These are phyloP conservation scores for Rosellinia necatrix DNA, from an alignment of 2,329 filamentous ascomycete genomes.

Conservation along the genomic window DNA sequence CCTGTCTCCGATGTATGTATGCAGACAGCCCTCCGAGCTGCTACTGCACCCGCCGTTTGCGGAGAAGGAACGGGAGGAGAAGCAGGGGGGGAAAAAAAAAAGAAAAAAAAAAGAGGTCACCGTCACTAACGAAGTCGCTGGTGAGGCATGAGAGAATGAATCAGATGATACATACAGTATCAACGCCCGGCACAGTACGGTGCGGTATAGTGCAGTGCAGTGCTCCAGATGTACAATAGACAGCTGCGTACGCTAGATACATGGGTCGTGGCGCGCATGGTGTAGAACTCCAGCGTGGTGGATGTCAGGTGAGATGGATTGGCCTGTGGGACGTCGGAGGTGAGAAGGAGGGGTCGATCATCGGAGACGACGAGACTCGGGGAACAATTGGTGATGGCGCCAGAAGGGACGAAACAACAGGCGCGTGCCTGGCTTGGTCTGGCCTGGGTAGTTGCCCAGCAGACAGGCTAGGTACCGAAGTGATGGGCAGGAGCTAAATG, in stretches of 20 bases:
- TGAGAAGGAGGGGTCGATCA: neutral
- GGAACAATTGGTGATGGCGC: conserved; percentile 20
- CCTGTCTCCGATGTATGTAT: too few species aligned
- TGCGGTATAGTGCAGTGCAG: too few species aligned
- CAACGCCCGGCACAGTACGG: neutral
- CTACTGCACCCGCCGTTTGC: conserved; percentile 25
- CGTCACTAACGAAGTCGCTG: too few species aligned
- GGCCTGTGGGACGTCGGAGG: neutral
- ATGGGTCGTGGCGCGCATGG: conserved; percentile 13
- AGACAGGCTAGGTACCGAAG: neutral
- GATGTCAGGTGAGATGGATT: conserved; percentile 22
- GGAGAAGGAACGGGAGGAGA: conserved; percentile 6
- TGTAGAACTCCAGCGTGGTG: conserved; percentile 1
- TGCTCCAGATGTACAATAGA: too few species aligned
- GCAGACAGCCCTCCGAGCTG: too few species aligned
- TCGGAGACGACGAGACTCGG: conserved; percentile 4
- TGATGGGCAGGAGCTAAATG: too few species aligned
- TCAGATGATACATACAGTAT: conserved; percentile 23
- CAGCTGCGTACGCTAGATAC: too few species aligned
- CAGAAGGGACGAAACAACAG: neutral
- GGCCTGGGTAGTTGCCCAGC: too few species aligned
- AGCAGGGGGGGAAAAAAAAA: too few species aligned
- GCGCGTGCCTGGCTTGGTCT: too few species aligned
- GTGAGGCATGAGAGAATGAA: too few species aligned
- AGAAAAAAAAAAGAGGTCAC: too few species aligned